Evolutionary conservation across 2,329 filamentous ascomycete genomes (phyloP).

Genomic region (Coleophoma crateriformis): DNA sequence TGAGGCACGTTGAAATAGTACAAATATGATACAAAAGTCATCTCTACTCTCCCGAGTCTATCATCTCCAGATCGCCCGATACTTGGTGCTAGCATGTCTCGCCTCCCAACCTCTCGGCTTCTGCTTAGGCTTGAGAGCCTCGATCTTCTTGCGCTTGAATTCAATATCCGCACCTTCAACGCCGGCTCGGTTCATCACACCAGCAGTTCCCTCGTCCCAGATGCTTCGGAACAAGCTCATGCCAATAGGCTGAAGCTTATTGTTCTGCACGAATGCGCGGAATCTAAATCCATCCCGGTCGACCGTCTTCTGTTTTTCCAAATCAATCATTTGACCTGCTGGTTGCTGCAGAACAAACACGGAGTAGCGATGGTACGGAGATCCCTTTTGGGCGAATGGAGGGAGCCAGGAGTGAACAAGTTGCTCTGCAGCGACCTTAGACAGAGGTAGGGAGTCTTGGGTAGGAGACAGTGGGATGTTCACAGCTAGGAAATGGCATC

Average conservation of each 20-base stretch:
- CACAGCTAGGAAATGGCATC: constrained; percentile 82
- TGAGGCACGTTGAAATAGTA: constrained; percentile 2
- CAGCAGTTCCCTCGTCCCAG: constrained; percentile 86
- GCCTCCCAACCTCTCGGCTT: constrained; percentile 62
- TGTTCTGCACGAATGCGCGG: constrained; percentile 67
- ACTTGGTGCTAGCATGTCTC: constrained; percentile 60
- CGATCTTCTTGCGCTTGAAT: constrained; percentile 74
- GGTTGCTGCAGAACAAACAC: constrained; percentile 81
- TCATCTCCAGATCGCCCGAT: constrained; percentile 41
- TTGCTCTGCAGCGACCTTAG: constrained; percentile 55
- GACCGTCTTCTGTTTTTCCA: constrained; percentile 48
- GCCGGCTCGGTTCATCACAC: constrained; percentile 76
- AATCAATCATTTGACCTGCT: constrained; percentile 52
- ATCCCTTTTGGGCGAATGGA: constrained; percentile 82
- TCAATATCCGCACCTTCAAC: constrained; percentile 76
- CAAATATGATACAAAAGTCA: constrained; percentile 12
- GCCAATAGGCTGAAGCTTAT: constrained; percentile 67
- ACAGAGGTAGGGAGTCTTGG: constrained; percentile 58
- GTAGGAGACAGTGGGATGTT: constrained; percentile 62
- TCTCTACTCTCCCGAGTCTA: constrained; percentile 4
- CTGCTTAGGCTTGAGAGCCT: constrained; percentile 57
- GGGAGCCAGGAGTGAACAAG: constrained; percentile 77
- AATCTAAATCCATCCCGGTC: constrained; percentile 66
- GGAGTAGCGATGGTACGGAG: constrained; percentile 83
- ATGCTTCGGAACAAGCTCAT: constrained; percentile 81